Evolutionary conservation across 2,329 filamentous ascomycete species (phyloP), one percentile per base, ranked within the genome.

Genomic region (Fusarium phyllophilum): DNA sequence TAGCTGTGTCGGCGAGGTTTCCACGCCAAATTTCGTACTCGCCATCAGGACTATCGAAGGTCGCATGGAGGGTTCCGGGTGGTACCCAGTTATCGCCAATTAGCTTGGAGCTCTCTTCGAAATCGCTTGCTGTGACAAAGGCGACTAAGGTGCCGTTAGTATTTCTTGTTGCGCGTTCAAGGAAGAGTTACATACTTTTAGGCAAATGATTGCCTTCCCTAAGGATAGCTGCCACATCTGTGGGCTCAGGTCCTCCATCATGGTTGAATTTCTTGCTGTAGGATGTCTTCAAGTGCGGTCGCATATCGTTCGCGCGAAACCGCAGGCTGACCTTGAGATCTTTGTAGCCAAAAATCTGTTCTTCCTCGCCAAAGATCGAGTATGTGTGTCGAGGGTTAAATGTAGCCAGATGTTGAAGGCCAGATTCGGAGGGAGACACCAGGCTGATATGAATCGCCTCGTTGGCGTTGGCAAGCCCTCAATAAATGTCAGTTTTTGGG

Each of bases 301-400:
- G 91, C 84, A 98, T 90, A 80, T 98, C 93, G 80, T 86, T 88
- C 22, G 89, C 88, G 79, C 90, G 85, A 76, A 86, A 92, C 71
- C 90, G 90, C 62, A 98, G 84, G 72, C 90, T 89, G 79, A 98
- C 92, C 73, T 90, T 90, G 62, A 97, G 88, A 61, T 91, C 90
- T 80, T 94, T 92, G 86, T 98, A 97, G 42, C 96, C 96, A 77
- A 97, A 95, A 73, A 98, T 96, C 36, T 88, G 89, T 82, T 99
- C 95, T 14, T 96, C 92, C n/a, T 98, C 93, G 78, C 94, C 94
- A 77, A 98, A 98, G 73, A 99, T 93, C 3, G 94, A 86, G 82
- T 98, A 97, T 24, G 96, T 98, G 81, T 95, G 97, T 79, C 90
- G 89, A 0, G 96, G 97, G 69, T 94, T 88, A 82, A 99, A 98